Evolutionary conservation across 2,329 filamentous ascomycete genomes (phyloP).

Genomic region (Colletotrichum sansevieriae): DNA sequence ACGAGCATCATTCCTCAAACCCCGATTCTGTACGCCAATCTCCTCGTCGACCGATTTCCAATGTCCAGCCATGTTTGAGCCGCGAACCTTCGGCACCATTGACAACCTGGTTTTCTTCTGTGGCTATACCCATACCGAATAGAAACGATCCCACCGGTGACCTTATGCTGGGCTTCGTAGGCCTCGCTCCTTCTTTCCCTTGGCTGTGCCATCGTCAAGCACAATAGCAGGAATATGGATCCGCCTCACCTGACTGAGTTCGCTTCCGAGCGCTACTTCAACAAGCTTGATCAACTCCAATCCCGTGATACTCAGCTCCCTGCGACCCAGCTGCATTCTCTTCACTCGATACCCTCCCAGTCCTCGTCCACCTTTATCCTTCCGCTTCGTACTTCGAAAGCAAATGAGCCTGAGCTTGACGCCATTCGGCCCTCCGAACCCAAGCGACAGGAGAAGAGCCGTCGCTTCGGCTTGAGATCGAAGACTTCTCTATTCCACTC

Average conservation of each 20-base stretch:
- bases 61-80: constrained; percentile 53
- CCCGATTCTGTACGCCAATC: not conserved
- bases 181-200: constrained; percentile 36
- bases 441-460: constrained; percentile 53
- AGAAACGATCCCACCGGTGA: constrained; percentile 24
- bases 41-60: constrained; percentile 18
- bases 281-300: constrained; percentile 67
- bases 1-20: not conserved
- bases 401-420: constrained; percentile 47
- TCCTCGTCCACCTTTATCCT: constrained; percentile 61
- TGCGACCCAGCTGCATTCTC: constrained; percentile 44
- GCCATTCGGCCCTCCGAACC: constrained; percentile 48
- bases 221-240: constrained; percentile 62
- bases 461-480: constrained; percentile 57
- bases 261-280: constrained; percentile 74
- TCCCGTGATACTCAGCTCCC: constrained; percentile 31
- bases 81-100: constrained; percentile 45
- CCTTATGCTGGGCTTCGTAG: constrained; percentile 30
- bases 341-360: constrained; percentile 43
- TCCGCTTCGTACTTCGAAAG: constrained; percentile 59
- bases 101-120: constrained; percentile 41
- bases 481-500: constrained; percentile 53
- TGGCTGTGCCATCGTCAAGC: constrained; percentile 43
- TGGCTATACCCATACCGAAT: constrained; percentile 11
- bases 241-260: constrained; percentile 75